Base-by-base conservation (phyloP, 345 rosid species). In the Barbarea vulgaris region DNA sequence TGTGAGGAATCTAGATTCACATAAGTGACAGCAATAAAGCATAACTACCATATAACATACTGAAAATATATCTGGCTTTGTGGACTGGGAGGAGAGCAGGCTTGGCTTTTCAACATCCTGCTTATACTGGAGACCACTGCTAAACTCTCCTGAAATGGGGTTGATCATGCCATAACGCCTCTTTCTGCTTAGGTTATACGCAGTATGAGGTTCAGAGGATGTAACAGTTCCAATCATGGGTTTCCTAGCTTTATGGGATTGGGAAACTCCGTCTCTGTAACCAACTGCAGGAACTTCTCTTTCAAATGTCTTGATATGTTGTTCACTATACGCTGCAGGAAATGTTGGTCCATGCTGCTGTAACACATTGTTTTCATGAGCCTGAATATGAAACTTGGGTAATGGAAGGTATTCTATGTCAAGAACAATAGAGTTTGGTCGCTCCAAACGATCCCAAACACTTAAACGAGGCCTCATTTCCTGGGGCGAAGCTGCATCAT, bases 361-460 rank as follows among this genome's bases (percentile, higher is more conserved):
- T 62, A 21, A 48, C 34, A 25, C 60, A 69, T 65, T 18, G 36
- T 58, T 72, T 44, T 56, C 76, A 39, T 72, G 42, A 66, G 61
- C 21, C 27, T 42, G 15, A 57, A 7, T 24, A 41, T 46, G 42
- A 73, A 52, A 28, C 58, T 44, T 57, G 31, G 56, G 52, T 15
- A 70, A 28, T 60, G 50, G 30, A 58, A 36, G 69, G 52, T 14
- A 30, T 46, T 63, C 25, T 14, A 2, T 18, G 60, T 51, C 57
- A 10, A 9, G 34, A 46, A 72, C 36, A 39, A 33, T 24, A 10
- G 57, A 58, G 7, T 31, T 39, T 67, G 78, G 76, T 67, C 34
- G 76, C 30, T 75, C 67, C 70, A 79, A 61, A 54, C 85, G 81
- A 73, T 82, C 85, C 83, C 85, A 79, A 54, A 82, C 81, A 72